A percentile compares a stretch with the other conserved stretches of the same genome.
phyloP scores from a whole-genome alignment of 208 protist genomes.

The Acanthamoeba triangularis region DNA sequence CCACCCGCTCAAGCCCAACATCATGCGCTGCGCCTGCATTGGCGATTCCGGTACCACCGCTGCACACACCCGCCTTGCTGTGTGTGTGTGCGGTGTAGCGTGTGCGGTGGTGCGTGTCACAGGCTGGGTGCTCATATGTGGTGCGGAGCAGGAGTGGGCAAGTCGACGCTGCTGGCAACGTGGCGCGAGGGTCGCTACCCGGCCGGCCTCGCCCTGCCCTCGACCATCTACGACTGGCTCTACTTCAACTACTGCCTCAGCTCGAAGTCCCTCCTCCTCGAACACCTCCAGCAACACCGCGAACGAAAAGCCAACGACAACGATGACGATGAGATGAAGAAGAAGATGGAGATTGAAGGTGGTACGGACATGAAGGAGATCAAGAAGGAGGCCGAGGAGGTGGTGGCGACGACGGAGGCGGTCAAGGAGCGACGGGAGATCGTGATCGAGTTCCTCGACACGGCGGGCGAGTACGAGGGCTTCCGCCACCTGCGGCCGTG shows the following conservation, averaged over 20 bases:
- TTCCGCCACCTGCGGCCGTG: slow-evolving; percentile 25
- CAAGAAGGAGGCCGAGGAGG: neutral
- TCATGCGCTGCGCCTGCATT: slow-evolving; percentile 31
- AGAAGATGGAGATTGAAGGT: neutral
- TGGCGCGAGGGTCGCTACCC: neutral
- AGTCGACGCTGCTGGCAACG: slow-evolving; percentile 8
- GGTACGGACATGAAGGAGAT: too few species aligned
- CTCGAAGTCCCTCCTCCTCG: neutral
- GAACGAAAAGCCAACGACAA: neutral
- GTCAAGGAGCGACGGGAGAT: slow-evolving; percentile 4
- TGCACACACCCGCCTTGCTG: too few species aligned
- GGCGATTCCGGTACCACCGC: neutral
- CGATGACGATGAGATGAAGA: neutral
- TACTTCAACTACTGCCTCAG: slow-evolving; percentile 45
- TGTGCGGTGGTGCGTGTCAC: neutral
- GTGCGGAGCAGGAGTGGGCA: slow-evolving; percentile 13
- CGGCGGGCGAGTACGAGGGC: slow-evolving; percentile 23
- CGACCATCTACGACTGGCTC: slow-evolving; percentile 8
- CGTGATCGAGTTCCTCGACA: slow-evolving; percentile 22
- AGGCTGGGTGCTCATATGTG: neutral
- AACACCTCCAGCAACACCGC: neutral
- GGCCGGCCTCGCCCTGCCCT: neutral
- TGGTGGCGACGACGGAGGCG: neutral
- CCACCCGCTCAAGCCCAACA: slow-evolving; percentile 45
- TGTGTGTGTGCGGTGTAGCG: too few species aligned